Percentiles rank a stretch among this genome's conserved stretches.
phyloP scores from a whole-genome alignment of 2,329 filamentous ascomycete genomes.

The Botrytis medusae region DNA sequence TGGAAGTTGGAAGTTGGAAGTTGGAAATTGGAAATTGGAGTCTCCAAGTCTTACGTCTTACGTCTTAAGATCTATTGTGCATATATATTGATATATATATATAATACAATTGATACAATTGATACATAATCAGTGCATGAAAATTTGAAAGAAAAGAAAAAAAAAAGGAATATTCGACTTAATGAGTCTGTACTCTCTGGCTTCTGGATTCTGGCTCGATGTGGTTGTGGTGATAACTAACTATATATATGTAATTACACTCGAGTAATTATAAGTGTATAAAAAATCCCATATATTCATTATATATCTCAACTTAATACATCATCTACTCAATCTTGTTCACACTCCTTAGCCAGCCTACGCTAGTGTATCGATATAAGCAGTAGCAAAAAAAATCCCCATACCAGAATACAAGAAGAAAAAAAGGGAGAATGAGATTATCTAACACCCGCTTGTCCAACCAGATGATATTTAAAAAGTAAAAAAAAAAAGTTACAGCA shows the following conservation, averaged over 20 bases:
- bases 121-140: too few species aligned
- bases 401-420: neutral
- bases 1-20: too few species aligned
- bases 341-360: neutral
- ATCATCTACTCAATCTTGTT: neutral
- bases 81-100: too few species aligned
- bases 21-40: too few species aligned
- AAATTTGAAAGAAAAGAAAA: too few species aligned
- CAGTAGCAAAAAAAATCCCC: neutral
- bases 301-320: neutral
- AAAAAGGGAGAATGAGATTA: conserved; percentile 2
- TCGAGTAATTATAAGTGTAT: neutral
- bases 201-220: too few species aligned
- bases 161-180: too few species aligned
- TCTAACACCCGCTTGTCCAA: conserved; percentile 17
- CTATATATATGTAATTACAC: neutral
- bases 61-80: too few species aligned
- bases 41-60: too few species aligned
- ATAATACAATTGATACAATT: too few species aligned
- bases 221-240: too few species aligned
- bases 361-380: neutral
- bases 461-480: conserved; percentile 15
- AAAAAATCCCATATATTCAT: neutral
- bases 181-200: too few species aligned
- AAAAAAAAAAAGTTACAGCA: neutral